phyloP scores from a whole-genome alignment of 2,329 filamentous ascomycete genomes.

The Pestalotiopsis sp. region DNA sequence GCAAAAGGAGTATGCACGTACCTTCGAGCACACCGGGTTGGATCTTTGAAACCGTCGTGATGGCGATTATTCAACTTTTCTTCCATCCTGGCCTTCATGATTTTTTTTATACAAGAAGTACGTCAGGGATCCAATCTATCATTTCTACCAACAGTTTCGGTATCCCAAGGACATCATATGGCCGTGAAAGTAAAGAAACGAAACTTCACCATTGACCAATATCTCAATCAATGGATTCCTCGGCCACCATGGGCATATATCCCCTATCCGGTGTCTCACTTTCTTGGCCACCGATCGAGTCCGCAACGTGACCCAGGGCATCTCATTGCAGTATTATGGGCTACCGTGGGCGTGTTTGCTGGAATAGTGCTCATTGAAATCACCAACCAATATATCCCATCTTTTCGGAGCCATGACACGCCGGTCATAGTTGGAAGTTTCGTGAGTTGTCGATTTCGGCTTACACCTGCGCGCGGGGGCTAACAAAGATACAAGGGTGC shows the following conservation, averaged over 20 bases:
- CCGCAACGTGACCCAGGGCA: slow-evolving; percentile 51
- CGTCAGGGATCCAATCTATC: not conserved
- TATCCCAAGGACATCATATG: not conserved
- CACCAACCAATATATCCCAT: slow-evolving; percentile 55
- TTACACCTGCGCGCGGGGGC: too few species aligned
- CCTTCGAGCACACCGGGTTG: not conserved
- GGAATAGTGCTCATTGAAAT: slow-evolving; percentile 62
- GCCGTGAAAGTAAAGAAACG: slow-evolving; percentile 28
- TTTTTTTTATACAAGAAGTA: not conserved
- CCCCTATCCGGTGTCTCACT: slow-evolving; percentile 67
- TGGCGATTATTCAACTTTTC: not conserved
- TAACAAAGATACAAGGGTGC: slow-evolving; percentile 56
- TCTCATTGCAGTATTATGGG: slow-evolving; percentile 61
- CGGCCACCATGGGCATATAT: slow-evolving; percentile 64
- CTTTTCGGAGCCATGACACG: slow-evolving; percentile 53
- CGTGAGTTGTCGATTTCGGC: slow-evolving; percentile 46
- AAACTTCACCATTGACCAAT: slow-evolving; percentile 77
- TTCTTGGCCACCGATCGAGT: slow-evolving; percentile 64
- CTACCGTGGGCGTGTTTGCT: slow-evolving; percentile 65
- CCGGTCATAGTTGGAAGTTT: slow-evolving; percentile 72
- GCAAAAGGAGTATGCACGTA: not conserved
- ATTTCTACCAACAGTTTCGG: not conserved
- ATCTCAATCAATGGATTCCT: slow-evolving; percentile 72
- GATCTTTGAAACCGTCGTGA: not conserved
- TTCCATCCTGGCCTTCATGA: not conserved